Conservation (phyloP, 2,329 filamentous ascomycete species). For the Fusarium neocosmosporiellum region DNA sequence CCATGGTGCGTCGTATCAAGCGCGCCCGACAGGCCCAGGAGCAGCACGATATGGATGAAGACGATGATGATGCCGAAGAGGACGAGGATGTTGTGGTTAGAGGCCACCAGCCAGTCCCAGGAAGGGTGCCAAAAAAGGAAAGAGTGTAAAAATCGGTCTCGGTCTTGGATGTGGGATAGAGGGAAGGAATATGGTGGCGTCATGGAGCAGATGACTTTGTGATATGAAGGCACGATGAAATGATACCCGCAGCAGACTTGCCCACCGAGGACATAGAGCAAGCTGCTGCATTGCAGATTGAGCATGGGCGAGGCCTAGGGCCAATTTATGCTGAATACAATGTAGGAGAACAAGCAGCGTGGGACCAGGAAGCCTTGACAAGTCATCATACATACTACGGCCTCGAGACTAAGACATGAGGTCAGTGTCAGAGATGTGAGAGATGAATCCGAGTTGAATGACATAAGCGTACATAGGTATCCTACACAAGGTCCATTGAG, state of each 20-base stretch:
- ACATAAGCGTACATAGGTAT: not conserved
- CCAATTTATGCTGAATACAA: not conserved
- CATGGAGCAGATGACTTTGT: slow-evolving; percentile 3
- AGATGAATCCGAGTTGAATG: not conserved
- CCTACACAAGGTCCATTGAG: not conserved
- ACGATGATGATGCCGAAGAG: slow-evolving; percentile 37
- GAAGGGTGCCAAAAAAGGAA: slow-evolving; percentile 41
- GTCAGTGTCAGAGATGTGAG: not conserved
- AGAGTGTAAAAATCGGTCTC: slow-evolving; percentile 3
- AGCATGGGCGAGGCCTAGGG: not conserved
- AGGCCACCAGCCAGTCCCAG: slow-evolving; percentile 36
- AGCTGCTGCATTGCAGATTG: not conserved
- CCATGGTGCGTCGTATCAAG: slow-evolving; percentile 68
- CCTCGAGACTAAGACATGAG: not conserved
- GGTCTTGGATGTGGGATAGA: not conserved
- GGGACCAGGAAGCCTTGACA: not conserved
- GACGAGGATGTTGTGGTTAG: slow-evolving; percentile 41
- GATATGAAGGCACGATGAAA: slow-evolving; percentile 27
- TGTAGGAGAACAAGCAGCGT: not conserved
- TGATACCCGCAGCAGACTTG: slow-evolving; percentile 32
- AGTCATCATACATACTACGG: not conserved
- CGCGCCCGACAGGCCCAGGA: slow-evolving; percentile 60
- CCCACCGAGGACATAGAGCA: not conserved
- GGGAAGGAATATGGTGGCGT: not conserved
- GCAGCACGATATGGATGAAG: slow-evolving; percentile 54